phyloP scores from a whole-genome alignment of 805 yeast species.

The Saturnispora hagleri region DNA sequence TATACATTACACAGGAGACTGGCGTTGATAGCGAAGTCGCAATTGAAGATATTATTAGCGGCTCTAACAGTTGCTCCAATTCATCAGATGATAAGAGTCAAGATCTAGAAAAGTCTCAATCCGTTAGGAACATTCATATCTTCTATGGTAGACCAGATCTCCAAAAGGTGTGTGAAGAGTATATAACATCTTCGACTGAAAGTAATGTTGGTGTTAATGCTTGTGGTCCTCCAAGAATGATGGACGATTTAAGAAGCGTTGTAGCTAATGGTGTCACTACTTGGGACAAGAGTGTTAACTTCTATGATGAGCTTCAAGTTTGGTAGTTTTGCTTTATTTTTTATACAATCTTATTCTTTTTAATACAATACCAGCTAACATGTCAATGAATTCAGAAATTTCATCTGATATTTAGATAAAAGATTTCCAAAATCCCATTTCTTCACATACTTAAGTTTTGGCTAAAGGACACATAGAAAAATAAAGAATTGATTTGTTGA shows the following conservation, averaged over 20 bases:
- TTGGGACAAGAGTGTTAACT: conserved; percentile 46
- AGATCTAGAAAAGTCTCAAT: conserved; percentile 8
- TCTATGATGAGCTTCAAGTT: conserved; percentile 64
- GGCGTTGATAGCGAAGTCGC: conserved; percentile 1
- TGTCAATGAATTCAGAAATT: neutral
- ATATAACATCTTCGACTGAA: conserved; percentile 30
- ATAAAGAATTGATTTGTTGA: too few relatives aligned
- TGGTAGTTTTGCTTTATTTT: conserved; percentile 38
- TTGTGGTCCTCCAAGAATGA: conserved; percentile 40
- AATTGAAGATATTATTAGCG: neutral
- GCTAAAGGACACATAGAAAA: too few relatives aligned
- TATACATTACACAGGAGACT: conserved; percentile 32
- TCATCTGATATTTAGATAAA: too few relatives aligned
- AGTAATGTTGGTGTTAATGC: conserved; percentile 32
- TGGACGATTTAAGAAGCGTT: conserved; percentile 42
- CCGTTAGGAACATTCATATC: conserved; percentile 23
- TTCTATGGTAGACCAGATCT: conserved; percentile 34
- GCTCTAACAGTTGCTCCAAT: neutral
- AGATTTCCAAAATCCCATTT: too few relatives aligned
- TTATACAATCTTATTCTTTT: neutral
- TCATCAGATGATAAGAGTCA: conserved; percentile 6
- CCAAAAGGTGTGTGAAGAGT: conserved; percentile 24
- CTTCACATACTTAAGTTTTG: too few relatives aligned
- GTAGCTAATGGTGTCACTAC: conserved; percentile 35
- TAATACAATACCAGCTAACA: neutral